Evolutionary conservation across 1,284 basidiomycete species (phyloP), one percentile per base, ranked within the genome.

Genomic region (Irpex rosettiformis): DNA sequence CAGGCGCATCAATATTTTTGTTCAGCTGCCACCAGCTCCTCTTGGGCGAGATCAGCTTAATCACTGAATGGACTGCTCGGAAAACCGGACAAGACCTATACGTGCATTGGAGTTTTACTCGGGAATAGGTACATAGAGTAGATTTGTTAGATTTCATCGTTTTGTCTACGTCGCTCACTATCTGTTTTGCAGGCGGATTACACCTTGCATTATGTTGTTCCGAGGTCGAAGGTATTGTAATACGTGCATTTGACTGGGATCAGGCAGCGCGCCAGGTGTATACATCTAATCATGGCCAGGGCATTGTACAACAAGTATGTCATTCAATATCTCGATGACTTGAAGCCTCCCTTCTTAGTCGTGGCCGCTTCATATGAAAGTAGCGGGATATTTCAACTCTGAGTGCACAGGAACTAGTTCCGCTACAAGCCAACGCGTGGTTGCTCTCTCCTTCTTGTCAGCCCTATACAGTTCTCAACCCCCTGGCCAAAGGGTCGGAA

Each of bases 371-470:
- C 27, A 18, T 47, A 8, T 18, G 48, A 28, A 28, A 51, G 48
- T 51, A 90, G 89, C 73, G 74, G 24, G 87, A 92, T 67, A 89
- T 92, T 40, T 77, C 78, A 13, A 77, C 73, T 0, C 74, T 92
- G 29, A 75, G 77, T 10, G 78, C 83, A 1, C 52, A 69, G 4
- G 68, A 75, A 27, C 69, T 91, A n/a, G 71, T 76, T 25, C 52
- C 61, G 21, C 70, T 80, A 25, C 62, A 77, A 61, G 83, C 84
- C 25, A 70, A 84, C 61, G 66, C 89, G 4, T 91, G 89, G 88
- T 77, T 91, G 24, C 70, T 91, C 42, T 91, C 89, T 0, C 89
- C 89, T 3, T 83, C 89, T 7, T 92, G 90, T 67, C 89, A 91
- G 66, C 89, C 89, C 0, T 92, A 91, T 65, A 91, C 89, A 0